Evolutionary conservation across 1,284 basidiomycete genomes (phyloP).

Genomic region (Tetrapyrgos nigripes): DNA sequence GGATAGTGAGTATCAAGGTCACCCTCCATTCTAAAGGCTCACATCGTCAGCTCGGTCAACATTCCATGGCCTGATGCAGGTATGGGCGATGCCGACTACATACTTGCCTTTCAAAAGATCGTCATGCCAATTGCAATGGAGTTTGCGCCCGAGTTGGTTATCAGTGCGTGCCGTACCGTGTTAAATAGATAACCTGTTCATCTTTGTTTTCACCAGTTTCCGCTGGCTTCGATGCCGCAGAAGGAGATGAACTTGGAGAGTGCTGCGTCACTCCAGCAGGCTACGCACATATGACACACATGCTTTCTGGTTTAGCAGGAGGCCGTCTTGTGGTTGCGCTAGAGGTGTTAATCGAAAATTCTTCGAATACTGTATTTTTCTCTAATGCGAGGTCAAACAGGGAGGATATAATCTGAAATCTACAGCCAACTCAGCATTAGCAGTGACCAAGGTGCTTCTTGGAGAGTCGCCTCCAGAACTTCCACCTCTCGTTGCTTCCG

Average conservation of each 20-base stretch:
- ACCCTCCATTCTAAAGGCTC: conserved; percentile 19
- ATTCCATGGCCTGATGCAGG: conserved; percentile 92
- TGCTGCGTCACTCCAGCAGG: conserved; percentile 93
- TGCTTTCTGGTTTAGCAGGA: conserved; percentile 88
- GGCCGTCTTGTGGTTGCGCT: conserved; percentile 93
- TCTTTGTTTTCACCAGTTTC: conserved; percentile 69
- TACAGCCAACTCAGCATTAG: conserved; percentile 86
- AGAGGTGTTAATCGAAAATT: conserved; percentile 68
- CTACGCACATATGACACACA: conserved; percentile 98
- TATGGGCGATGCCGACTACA: conserved; percentile 95
- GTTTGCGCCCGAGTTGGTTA: conserved; percentile 95
- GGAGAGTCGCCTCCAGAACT: conserved; percentile 86
- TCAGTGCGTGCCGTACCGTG: conserved; percentile 66
- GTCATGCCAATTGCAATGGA: conserved; percentile 98
- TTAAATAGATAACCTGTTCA: neutral
- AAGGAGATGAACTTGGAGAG: conserved; percentile 90
- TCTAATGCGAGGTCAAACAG: conserved; percentile 44
- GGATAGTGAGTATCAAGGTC: conserved; percentile 72
- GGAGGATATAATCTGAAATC: conserved; percentile 96
- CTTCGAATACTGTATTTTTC: neutral
- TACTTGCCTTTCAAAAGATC: conserved; percentile 95
- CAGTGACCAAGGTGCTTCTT: conserved; percentile 85
- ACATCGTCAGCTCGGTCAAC: conserved; percentile 80
- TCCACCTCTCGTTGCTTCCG: conserved; percentile 72
- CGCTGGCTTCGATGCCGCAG: conserved; percentile 97